A percentile compares a stretch with the other conserved stretches of the same genome.
phyloP scores from a whole-genome alignment of 768 basidiomycete species.

The Dendrothele bispora region DNA sequence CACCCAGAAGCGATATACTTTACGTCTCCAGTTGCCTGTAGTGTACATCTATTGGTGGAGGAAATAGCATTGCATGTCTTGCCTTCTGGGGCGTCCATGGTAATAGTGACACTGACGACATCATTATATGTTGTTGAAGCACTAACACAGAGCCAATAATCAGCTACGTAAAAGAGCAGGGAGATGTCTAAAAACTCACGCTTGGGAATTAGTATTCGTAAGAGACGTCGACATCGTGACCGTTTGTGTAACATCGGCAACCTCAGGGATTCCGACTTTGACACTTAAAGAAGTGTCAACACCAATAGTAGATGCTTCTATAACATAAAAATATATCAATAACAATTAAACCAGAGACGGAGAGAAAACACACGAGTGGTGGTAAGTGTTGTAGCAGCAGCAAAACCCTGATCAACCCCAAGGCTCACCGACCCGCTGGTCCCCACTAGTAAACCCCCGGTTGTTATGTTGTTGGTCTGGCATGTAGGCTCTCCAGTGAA shows the following conservation, averaged over 20 bases:
- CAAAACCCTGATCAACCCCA: not conserved
- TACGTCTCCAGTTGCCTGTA: conserved; percentile 10
- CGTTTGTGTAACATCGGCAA: not conserved
- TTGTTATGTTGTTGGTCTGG: not conserved
- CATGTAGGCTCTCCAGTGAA: no score
- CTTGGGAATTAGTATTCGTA: not conserved
- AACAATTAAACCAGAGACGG: not conserved
- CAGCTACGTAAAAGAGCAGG: not conserved
- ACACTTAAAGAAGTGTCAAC: not conserved
- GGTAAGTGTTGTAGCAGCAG: not conserved
- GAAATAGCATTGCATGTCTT: conserved; percentile 3
- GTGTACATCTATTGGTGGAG: conserved; percentile 5
- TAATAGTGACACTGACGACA: not conserved
- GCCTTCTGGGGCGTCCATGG: not conserved
- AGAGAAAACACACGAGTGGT: not conserved
- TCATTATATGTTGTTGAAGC: not conserved
- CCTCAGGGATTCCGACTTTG: not conserved
- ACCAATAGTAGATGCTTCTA: not conserved
- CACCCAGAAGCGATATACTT: conserved; percentile 12
- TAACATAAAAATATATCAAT: not conserved
- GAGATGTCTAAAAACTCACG: not conserved
- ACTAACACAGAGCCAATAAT: not conserved
- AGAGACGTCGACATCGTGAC: not conserved
- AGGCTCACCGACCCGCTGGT: not conserved
- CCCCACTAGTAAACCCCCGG: not conserved